A percentile compares a stretch with the other conserved stretches of the same genome.
These are phyloP conservation scores for Aspergillus indologenus DNA, from an alignment of 495 filamentous ascomycete species.

Conservation along the genomic window DNA sequence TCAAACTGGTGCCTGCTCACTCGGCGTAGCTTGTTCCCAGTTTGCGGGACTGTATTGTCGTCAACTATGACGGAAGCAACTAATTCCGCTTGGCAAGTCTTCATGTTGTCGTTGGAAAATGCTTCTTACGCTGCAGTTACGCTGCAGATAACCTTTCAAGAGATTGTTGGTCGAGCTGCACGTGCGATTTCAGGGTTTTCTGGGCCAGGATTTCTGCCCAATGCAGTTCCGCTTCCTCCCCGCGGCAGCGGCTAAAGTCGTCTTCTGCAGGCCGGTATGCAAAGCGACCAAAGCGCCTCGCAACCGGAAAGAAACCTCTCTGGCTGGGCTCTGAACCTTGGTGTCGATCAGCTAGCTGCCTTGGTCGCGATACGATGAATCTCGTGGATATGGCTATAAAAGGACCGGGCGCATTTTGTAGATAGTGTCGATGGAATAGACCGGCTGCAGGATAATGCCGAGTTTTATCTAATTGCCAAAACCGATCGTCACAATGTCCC, in stretches of 20 bases:
- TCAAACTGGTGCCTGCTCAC: no score
- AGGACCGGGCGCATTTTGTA: not conserved
- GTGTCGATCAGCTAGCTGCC: not conserved
- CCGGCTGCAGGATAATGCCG: no score
- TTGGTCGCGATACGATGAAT: not conserved
- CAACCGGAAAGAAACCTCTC: not conserved
- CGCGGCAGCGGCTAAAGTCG: not conserved
- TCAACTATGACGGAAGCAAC: no score
- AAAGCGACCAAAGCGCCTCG: not conserved
- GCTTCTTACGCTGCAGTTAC: not conserved
- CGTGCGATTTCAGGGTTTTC: not conserved
- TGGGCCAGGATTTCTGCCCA: not conserved
- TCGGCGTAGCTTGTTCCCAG: no score
- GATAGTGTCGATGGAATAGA: not conserved
- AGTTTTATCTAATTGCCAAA: not conserved
- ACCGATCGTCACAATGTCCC: not conserved
- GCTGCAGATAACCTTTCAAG: no score
- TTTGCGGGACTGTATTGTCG: no score
- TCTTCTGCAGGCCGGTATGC: not conserved
- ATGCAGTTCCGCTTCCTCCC: not conserved
- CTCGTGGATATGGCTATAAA: not conserved
- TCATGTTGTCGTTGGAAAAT: no score
- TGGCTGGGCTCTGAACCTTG: not conserved
- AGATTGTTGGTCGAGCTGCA: not conserved
- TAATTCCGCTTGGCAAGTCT: no score